Conservation (phyloP, 345 rosid genomes). For the Populus alba region DNA sequence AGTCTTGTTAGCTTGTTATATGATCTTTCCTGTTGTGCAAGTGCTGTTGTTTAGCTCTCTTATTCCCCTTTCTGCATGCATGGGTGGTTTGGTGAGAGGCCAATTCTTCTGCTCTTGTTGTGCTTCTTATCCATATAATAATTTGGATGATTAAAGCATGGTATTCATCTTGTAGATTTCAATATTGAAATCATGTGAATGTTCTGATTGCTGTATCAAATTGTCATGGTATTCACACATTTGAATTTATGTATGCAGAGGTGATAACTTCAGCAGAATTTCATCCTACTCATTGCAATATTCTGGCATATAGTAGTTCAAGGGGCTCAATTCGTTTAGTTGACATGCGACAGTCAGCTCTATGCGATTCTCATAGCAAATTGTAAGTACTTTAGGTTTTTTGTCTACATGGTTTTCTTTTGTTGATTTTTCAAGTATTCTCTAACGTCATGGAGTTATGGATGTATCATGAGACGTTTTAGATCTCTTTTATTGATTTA, state of each 20-base stretch:
- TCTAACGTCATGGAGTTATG: neutral
- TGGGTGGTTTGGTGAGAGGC: neutral
- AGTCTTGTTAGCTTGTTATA: neutral
- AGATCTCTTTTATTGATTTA: neutral
- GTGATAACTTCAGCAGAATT: slow-evolving; percentile 98
- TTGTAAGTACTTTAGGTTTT: slow-evolving; percentile 43
- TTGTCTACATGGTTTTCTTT: neutral
- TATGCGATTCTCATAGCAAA: slow-evolving; percentile 88
- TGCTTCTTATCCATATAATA: neutral
- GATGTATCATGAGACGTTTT: neutral
- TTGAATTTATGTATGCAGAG: slow-evolving; percentile 49
- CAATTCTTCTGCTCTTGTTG: neutral
- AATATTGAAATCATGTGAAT: neutral
- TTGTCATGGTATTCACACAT: neutral
- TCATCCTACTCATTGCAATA: slow-evolving; percentile 92
- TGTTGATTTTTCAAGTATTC: neutral
- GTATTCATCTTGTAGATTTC: neutral
- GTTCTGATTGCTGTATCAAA: neutral
- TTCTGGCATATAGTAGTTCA: slow-evolving; percentile 95
- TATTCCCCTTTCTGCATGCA: neutral
- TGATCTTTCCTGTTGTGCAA: neutral
- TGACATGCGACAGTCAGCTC: slow-evolving; percentile 95
- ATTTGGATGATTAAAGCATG: neutral
- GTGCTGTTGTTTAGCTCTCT: neutral
- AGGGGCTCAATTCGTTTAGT: slow-evolving; percentile 89